A percentile compares a stretch with the other conserved stretches of the same genome.
phyloP scores from a whole-genome alignment of 805 yeast species.

The Pichia cabralensis region DNA sequence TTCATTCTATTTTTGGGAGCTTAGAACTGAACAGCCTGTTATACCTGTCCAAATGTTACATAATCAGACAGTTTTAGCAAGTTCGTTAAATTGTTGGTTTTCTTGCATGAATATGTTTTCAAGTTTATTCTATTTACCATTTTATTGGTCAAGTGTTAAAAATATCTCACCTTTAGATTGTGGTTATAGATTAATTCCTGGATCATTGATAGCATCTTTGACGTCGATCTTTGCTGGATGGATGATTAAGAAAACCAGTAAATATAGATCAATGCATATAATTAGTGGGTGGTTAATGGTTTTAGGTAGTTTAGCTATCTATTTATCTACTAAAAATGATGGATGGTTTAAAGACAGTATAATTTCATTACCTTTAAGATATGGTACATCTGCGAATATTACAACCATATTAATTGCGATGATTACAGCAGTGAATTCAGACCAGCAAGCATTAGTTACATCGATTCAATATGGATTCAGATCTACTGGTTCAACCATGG shows the following conservation, averaged over 20 bases:
- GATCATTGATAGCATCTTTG: constrained; percentile 55
- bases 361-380: constrained; percentile 44
- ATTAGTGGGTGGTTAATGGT: constrained; percentile 30
- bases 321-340: constrained; percentile 11
- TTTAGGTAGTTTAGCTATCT: constrained; percentile 35
- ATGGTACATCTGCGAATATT: constrained; percentile 56
- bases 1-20: constrained; percentile 12
- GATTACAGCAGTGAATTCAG: constrained; percentile 62
- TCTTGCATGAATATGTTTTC: constrained; percentile 60
- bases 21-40: constrained; percentile 41
- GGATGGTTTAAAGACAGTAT: constrained; percentile 30
- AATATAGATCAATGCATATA: constrained; percentile 41
- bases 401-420: constrained; percentile 67
- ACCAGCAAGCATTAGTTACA: constrained; percentile 75
- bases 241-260: constrained; percentile 59
- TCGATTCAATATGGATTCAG: constrained; percentile 74
- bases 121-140: constrained; percentile 59
- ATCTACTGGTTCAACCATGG: constrained; percentile 46
- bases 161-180: constrained; percentile 19
- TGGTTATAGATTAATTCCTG: constrained; percentile 39
- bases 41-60: constrained; percentile 51
- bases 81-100: constrained; percentile 62
- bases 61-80: constrained; percentile 51
- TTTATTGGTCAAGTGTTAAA: constrained; percentile 34
- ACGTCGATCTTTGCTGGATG: constrained; percentile 63